Base-by-base conservation (phyloP, 1,284 basidiomycete species). In the Mycosarcoma maydis region DNA sequence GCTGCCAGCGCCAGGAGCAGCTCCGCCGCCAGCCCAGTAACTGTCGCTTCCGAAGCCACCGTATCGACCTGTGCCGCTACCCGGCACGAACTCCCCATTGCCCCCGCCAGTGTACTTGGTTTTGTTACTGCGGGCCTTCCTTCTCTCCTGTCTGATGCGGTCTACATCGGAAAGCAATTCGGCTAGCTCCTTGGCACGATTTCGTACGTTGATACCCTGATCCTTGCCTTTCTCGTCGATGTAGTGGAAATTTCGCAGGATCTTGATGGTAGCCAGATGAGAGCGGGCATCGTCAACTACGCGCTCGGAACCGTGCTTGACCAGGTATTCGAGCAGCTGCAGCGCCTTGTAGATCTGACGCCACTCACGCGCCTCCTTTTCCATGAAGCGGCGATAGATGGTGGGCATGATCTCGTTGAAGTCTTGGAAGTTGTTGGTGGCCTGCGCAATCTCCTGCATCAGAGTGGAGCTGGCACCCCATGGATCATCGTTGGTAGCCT, bases 391-490 rank as follows among this genome's bases (percentile, higher is more conserved):
- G 4, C 90, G 87, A 83, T 97, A 98, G 76, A 98, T 97, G 78
- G 89, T 90, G 3, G 96, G 95, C 94, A 99, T 98, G 80, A 98
- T 94, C 85, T 99, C 96, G 83, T 98, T 98, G 84, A 99, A 99
- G 75, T 95, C 89, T 85, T 95, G 92, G 84, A 93, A 96, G 81
- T 92, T 94, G 83, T 93, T 91, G 7, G 93, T 95, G 74, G 91
- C 92, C 86, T 91, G 89, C 6, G 95, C 94, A 76, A 98, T 98
- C 80, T 98, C 94, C 82, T 94, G 92, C 95, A 98, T 98, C 81
- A 98, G 85, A 19, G 94, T 96, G 48, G 95, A 97, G 80, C 92
- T 94, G 66, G 96, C 95, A 23, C 96, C 95, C 94, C 95, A 99
- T 53, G 95, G 89, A 72, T 99, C 96, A 80, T 98, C 94, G 76